Evolutionary conservation across 2,329 filamentous ascomycete species (phyloP), one percentile per base, ranked within the genome.

Genomic region (Botrytis byssoidea): DNA sequence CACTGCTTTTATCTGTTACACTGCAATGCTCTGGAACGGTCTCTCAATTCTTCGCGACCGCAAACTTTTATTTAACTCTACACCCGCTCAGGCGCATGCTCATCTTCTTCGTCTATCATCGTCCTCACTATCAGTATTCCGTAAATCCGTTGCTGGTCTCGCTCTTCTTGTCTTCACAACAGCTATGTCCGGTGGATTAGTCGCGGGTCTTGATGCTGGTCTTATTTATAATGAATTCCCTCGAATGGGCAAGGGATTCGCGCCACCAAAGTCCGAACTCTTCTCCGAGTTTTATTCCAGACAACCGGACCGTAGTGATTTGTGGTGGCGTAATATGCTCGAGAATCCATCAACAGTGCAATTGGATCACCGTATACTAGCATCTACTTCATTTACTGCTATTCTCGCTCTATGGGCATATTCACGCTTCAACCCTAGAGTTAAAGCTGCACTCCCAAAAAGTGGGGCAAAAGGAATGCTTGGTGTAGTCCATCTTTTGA

Each of bases 151-250:
- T 35, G 87, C 89, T 9, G 91, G 87, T 3, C 86, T 98, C 40
- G 88, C 91, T 14, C 85, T 87, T 5, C 88, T 99, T 40, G 90
- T 97, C 78, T 98, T 97, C 83, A 86, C 88, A 48, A 99, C 96
- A 6, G 94, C 93, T 80, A 93, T 99, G 88, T 98, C 96, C 6
- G 96, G 95, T 71, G 95, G 91, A 8, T 88, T 99, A 3, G 96
- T 99, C 46, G 96, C 96, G 10, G 96, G 96, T 46, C 90, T 99
- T 22, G 96, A 99, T 81, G 96, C 96, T 14, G 96, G 96, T 14
- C 87, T 99, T 73, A 98, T 99, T 83, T 99, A 99, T 86, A 99
- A 99, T 82, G 94, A 99, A 83, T 98, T 99, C 82, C 96, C 96
- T 10, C 93, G 89, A 83, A 99, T 99, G 96, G 96, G 96, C 14